These are phyloP conservation scores for Phytophthora podocarpi DNA, from an alignment of 352 stramenopile species.

Conservation along the genomic window DNA sequence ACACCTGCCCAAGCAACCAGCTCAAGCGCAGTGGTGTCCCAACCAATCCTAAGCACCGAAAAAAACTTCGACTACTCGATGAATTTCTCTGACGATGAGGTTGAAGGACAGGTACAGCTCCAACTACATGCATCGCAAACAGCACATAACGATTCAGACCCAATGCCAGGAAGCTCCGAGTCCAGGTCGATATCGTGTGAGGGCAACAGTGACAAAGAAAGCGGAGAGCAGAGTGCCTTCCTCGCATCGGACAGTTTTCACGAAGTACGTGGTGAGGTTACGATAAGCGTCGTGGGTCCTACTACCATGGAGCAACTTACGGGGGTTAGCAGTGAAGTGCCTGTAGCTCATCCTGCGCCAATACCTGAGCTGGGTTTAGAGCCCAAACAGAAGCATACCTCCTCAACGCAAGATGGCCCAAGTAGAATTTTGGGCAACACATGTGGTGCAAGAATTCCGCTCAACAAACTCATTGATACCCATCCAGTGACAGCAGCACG, in stretches of 20 bases:
- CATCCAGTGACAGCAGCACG: neutral
- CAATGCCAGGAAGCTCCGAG: neutral
- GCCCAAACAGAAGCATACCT: neutral
- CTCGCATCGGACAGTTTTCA: constrained; percentile 30
- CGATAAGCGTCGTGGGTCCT: neutral
- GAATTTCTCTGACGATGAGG: constrained; percentile 67
- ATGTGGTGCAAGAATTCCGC: neutral
- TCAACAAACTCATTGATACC: neutral
- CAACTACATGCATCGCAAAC: neutral
- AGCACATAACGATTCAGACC: neutral
- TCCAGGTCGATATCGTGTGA: constrained; percentile 4
- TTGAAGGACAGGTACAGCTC: neutral
- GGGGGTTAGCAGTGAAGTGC: neutral
- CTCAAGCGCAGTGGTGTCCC: neutral
- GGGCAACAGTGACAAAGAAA: constrained; percentile 15
- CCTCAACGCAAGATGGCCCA: neutral
- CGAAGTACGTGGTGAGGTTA: neutral
- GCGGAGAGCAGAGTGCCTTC: constrained; percentile 36
- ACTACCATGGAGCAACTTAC: neutral
- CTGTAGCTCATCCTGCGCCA: neutral
- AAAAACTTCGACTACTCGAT: constrained; percentile 73
- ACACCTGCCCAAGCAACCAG: neutral
- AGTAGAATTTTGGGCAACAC: neutral
- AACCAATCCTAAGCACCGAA: constrained; percentile 20
- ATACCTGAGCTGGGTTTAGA: neutral